Percentiles rank a stretch among this genome's conserved stretches.
phyloP scores from a whole-genome alignment of 768 basidiomycete species.

The Mycena kentingensis region DNA sequence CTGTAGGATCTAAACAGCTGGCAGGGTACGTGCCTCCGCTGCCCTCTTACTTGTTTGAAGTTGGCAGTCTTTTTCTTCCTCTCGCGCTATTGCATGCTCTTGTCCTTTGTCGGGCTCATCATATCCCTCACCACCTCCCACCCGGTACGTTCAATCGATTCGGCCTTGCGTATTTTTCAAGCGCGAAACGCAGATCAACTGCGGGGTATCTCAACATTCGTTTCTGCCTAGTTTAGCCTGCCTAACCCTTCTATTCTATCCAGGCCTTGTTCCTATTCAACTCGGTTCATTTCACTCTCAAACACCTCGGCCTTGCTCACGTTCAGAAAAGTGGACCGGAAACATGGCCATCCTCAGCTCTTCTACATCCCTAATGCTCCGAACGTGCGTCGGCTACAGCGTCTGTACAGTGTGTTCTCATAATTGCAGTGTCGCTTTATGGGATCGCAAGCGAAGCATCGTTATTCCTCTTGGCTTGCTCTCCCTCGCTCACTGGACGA shows the following conservation, averaged over 20 bases:
- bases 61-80: slow-evolving; percentile 62
- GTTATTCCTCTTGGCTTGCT: slow-evolving; percentile 53
- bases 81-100: slow-evolving; percentile 72
- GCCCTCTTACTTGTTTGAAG: neutral
- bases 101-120: slow-evolving; percentile 57
- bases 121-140: neutral
- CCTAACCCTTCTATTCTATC: neutral
- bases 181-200: slow-evolving; percentile 50
- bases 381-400: too few species aligned
- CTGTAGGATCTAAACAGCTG: neutral
- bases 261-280: slow-evolving; percentile 71
- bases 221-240: neutral
- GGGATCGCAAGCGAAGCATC: slow-evolving; percentile 60
- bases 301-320: slow-evolving; percentile 3
- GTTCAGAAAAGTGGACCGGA: slow-evolving; percentile 51
- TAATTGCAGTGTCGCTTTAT: slow-evolving; percentile 71
- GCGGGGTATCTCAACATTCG: slow-evolving; percentile 41
- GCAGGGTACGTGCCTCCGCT: too few species aligned
- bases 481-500: slow-evolving; percentile 63
- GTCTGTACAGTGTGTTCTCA: too few species aligned
- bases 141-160: neutral
- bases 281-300: slow-evolving; percentile 43
- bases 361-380: slow-evolving; percentile 69
- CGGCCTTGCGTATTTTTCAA: neutral
- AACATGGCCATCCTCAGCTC: slow-evolving; percentile 68